Evolutionary conservation across 176 grass and related monocot genomes (phyloP).

Genomic region (Alloteropsis semialata): DNA sequence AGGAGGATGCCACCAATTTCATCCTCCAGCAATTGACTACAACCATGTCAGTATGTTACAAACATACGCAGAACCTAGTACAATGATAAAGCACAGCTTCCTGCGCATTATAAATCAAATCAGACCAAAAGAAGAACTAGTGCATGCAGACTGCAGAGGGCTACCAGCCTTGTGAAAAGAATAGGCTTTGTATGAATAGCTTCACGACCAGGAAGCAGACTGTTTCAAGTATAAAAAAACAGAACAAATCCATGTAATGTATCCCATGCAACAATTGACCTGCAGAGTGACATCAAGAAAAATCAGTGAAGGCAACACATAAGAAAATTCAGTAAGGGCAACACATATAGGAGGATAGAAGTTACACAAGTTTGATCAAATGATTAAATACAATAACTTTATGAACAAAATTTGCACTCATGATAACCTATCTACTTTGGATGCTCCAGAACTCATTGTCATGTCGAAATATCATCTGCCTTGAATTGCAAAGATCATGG

Average conservation of each 20-base stretch:
- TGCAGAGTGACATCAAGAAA: slow-evolving; percentile 7
- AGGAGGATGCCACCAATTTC: slow-evolving; percentile 20
- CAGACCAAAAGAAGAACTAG: slow-evolving; percentile 14
- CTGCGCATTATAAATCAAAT: slow-evolving; percentile 7
- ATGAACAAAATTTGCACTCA: background rate
- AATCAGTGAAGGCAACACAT: background rate
- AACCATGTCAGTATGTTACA: slow-evolving; percentile 19
- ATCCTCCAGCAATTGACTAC: slow-evolving; percentile 19
- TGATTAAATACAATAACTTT: background rate
- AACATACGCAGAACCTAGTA: background rate
- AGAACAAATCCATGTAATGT: slow-evolving; percentile 32
- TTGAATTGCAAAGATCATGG: background rate
- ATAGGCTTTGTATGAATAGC: slow-evolving; percentile 41
- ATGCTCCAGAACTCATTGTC: background rate
- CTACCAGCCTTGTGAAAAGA: slow-evolving; percentile 32
- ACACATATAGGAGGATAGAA: background rate
- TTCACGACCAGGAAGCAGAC: slow-evolving; percentile 42
- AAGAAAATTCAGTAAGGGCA: slow-evolving; percentile 11
- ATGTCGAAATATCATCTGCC: background rate
- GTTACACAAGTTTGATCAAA: background rate
- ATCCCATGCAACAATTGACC: slow-evolving; percentile 44
- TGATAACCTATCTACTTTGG: background rate
- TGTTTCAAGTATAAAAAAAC: slow-evolving; percentile 32
- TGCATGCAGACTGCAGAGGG: background rate
- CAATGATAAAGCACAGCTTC: slow-evolving; percentile 31